A percentile compares a stretch with the other conserved stretches of the same genome.
These are phyloP conservation scores for Ilyonectria sp. DNA, from an alignment of 2,329 filamentous ascomycete genomes.

Conservation along the genomic window DNA sequence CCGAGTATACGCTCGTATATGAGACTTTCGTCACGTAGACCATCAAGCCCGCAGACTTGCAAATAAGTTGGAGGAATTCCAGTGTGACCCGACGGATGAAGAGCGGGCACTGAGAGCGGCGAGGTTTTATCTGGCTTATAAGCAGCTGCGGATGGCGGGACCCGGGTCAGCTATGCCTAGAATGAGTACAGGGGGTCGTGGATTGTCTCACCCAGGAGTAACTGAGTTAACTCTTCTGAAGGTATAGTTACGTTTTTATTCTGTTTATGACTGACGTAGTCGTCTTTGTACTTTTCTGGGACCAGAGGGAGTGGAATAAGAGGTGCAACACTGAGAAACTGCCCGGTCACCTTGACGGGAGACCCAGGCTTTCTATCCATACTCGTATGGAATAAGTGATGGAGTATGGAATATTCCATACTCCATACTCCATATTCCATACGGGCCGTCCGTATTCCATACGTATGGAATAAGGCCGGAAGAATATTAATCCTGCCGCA, in stretches of 20 bases:
- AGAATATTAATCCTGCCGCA: too few species aligned
- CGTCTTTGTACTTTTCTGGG: neutral
- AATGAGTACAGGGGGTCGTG: neutral
- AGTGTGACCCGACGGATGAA: constrained; percentile 1
- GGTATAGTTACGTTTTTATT: neutral
- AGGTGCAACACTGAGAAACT: constrained; percentile 13
- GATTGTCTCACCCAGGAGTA: neutral
- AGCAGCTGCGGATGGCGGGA: neutral
- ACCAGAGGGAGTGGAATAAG: neutral
- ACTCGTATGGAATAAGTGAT: too few species aligned
- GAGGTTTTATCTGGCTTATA: neutral
- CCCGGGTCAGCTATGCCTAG: neutral
- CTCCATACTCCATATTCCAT: constrained; percentile 36
- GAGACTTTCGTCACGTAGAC: constrained; percentile 6
- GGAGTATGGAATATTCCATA: constrained; percentile 34
- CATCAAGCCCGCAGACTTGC: constrained; percentile 12
- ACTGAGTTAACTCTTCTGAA: neutral
- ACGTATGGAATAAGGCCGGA: too few species aligned
- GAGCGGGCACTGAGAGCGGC: neutral
- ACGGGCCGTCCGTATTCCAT: too few species aligned
- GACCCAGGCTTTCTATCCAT: neutral
- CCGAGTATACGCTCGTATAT: constrained; percentile 6
- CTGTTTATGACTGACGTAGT: neutral
- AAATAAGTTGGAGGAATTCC: constrained; percentile 10
- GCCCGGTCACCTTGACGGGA: constrained; percentile 7